Evolutionary conservation across 108 stramenopile genomes (phyloP).

Genomic region (Pseudonitzschia multistriata): DNA sequence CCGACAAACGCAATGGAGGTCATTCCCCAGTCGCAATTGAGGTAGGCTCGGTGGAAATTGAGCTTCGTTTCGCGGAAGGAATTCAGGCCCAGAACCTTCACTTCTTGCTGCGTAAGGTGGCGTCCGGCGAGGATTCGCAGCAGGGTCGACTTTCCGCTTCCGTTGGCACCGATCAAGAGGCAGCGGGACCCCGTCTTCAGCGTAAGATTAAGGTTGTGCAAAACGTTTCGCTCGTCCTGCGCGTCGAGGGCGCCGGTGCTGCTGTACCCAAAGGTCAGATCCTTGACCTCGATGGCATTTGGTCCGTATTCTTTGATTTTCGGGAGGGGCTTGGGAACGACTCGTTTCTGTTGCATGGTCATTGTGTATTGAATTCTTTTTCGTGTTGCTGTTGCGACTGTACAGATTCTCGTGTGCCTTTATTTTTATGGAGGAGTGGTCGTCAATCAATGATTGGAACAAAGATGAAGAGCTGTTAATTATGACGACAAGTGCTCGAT

Average conservation of each 20-base stretch:
- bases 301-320: conserved; percentile 63
- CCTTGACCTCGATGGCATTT: conserved; percentile 61
- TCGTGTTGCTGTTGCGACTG: not conserved
- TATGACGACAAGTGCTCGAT: no score
- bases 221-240: conserved; percentile 31
- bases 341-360: conserved; percentile 13
- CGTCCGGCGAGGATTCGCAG: conserved; percentile 89
- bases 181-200: conserved; percentile 75
- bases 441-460: no score
- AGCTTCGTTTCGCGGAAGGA: conserved; percentile 93
- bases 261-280: conserved; percentile 75
- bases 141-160: conserved; percentile 91
- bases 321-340: conserved; percentile 61
- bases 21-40: conserved; percentile 98
- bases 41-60: conserved; percentile 91
- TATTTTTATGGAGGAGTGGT: no score
- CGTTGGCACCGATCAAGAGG: conserved; percentile 89
- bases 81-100: conserved; percentile 84
- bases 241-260: conserved; percentile 10
- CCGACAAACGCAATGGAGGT: conserved; percentile 98
- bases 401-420: no score
- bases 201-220: conserved; percentile 59
- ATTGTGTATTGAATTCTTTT: conserved; percentile 1
- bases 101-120: conserved; percentile 79
- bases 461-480: no score